Percentiles rank a stretch among this genome's conserved stretches.
phyloP scores from a whole-genome alignment of 1,284 basidiomycete genomes.

The Puccinia horiana region DNA sequence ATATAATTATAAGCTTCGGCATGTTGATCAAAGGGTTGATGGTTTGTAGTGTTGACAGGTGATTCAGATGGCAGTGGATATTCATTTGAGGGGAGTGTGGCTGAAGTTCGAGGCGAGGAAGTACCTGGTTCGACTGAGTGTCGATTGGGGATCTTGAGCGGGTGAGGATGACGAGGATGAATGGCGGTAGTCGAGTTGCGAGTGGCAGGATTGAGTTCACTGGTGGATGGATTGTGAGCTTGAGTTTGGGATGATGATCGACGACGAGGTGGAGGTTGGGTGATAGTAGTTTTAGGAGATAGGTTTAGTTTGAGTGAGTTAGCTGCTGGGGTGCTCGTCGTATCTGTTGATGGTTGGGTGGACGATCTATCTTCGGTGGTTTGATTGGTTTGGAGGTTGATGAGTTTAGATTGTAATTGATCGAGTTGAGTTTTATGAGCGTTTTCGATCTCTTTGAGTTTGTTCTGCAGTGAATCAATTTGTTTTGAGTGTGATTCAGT shows the following conservation, averaged over 20 bases:
- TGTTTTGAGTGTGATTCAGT: not conserved
- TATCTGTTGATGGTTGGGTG: not conserved
- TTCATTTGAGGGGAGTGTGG: no score
- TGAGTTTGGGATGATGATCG: constrained; percentile 12
- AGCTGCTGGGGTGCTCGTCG: not conserved
- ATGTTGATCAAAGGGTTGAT: not conserved
- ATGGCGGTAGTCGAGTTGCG: not conserved
- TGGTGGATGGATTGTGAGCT: not conserved
- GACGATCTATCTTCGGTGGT: not conserved
- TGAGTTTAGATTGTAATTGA: not conserved
- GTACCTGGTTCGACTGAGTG: not conserved
- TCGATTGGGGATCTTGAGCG: not conserved
- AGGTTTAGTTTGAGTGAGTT: not conserved
- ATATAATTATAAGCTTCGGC: not conserved
- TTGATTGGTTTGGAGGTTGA: not conserved
- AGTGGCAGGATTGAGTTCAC: not conserved
- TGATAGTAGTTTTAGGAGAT: not conserved
- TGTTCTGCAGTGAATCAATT: not conserved
- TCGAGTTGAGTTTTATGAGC: not conserved
- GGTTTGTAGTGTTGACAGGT: not conserved
- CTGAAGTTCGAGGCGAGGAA: not conserved
- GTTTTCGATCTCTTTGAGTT: not conserved
- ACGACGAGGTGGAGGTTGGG: not conserved
- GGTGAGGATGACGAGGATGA: not conserved
- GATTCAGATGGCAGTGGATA: not conserved